Evolutionary conservation across 148 eudicot species (phyloP).

Genomic region (Cornus suecica): DNA sequence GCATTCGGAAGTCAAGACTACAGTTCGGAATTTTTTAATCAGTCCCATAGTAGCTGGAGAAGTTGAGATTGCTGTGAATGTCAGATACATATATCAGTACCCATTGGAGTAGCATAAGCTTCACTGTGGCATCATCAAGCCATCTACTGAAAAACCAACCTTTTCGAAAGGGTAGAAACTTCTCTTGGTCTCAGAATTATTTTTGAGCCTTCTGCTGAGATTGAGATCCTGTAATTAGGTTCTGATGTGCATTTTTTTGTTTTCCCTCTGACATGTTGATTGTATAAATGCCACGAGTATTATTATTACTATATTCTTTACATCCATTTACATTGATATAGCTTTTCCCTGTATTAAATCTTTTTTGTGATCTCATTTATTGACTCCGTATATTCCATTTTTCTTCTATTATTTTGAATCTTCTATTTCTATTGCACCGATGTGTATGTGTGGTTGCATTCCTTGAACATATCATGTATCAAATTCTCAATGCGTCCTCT

Average conservation of each 20-base stretch:
- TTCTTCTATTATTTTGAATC: no score
- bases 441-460: not conserved
- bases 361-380: not conserved
- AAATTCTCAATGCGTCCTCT: no score
- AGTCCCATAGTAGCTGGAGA: slow-evolving; percentile 56
- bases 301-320: not conserved
- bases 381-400: not conserved
- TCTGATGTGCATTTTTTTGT: not conserved
- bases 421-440: no score
- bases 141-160: not conserved
- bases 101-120: not conserved
- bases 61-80: slow-evolving; percentile 21
- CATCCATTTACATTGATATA: not conserved
- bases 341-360: not conserved
- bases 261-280: not conserved
- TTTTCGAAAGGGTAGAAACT: not conserved
- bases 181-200: not conserved
- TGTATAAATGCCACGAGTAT: no score
- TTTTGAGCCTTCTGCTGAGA: not conserved
- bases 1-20: slow-evolving; percentile 90
- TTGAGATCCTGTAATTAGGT: not conserved
- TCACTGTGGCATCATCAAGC: not conserved
- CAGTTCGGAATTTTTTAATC: slow-evolving; percentile 50
- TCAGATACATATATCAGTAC: not conserved
- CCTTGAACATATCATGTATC: no score